A percentile compares a stretch with the other conserved stretches of the same genome.
phyloP scores from a whole-genome alignment of 2,329 filamentous ascomycete species.

The Colletotrichum cordylinicola region DNA sequence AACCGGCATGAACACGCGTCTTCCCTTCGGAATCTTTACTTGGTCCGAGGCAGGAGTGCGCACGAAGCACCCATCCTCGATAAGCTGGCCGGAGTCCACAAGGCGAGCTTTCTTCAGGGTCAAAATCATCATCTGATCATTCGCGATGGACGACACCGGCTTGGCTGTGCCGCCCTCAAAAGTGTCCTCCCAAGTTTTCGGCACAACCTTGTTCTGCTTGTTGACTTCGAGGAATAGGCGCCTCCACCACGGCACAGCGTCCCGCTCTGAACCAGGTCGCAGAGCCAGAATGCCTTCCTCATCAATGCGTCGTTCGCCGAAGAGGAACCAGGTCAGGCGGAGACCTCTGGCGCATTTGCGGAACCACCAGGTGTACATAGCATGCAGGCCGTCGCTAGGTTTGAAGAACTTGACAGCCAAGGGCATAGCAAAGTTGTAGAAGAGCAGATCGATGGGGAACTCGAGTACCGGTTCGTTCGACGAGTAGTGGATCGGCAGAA shows the following conservation, averaged over 20 bases:
- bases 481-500: constrained; percentile 92
- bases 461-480: constrained; percentile 92
- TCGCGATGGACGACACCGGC: constrained; percentile 40
- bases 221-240: constrained; percentile 54
- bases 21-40: constrained; percentile 88
- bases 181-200: constrained; percentile 63
- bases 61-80: constrained; percentile 81
- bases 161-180: constrained; percentile 55
- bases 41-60: constrained; percentile 94
- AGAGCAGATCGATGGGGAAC: constrained; percentile 91
- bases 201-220: constrained; percentile 45
- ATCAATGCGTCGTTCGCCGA: constrained; percentile 79
- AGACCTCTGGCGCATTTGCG: constrained; percentile 80
- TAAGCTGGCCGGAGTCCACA: constrained; percentile 57
- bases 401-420: constrained; percentile 83
- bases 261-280: constrained; percentile 33
- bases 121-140: constrained; percentile 39
- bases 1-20: constrained; percentile 80
- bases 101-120: constrained; percentile 49
- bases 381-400: constrained; percentile 82
- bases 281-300: constrained; percentile 77
- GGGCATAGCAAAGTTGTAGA: constrained; percentile 97
- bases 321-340: constrained; percentile 90
- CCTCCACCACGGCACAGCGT: constrained; percentile 42
- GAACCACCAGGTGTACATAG: constrained; percentile 97